Evolutionary conservation across 202 grass and related monocot species (phyloP).

Genomic region (Alloteropsis angusta): DNA sequence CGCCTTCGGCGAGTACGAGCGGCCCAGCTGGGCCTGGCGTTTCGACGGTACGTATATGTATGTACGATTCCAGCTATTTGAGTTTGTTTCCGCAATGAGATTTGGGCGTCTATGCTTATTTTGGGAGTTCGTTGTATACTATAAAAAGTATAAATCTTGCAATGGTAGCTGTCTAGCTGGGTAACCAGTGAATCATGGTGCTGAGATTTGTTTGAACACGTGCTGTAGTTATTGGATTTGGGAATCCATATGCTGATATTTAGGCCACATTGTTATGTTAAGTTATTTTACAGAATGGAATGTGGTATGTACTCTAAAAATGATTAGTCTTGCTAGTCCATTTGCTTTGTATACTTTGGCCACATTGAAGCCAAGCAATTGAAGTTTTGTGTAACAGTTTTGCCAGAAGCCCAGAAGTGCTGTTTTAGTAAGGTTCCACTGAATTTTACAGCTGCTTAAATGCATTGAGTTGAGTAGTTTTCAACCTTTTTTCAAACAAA

Average conservation of each 20-base stretch:
- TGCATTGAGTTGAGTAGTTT: neutral
- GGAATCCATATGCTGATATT: neutral
- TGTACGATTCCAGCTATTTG: neutral
- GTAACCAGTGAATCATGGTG: conserved; percentile 15
- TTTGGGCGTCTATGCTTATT: neutral
- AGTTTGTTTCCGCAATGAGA: neutral
- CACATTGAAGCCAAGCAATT: too few relatives aligned
- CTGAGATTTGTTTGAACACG: neutral
- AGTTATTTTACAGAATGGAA: neutral
- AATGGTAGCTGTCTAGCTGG: neutral
- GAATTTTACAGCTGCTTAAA: neutral
- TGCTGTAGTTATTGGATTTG: neutral
- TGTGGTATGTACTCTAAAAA: neutral
- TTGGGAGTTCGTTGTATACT: neutral
- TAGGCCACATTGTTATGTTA: neutral
- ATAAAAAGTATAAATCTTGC: too few relatives aligned
- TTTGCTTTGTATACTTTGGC: neutral
- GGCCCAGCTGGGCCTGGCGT: conserved; percentile 60
- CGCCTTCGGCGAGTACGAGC: conserved; percentile 76
- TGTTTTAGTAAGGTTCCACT: neutral
- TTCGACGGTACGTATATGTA: conserved; percentile 48
- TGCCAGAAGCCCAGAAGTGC: neutral
- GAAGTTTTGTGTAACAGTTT: neutral
- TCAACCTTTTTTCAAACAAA: neutral
- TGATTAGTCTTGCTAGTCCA: neutral